phyloP scores from a whole-genome alignment of 208 protist species.

The Perkinsela sp. region DNA sequence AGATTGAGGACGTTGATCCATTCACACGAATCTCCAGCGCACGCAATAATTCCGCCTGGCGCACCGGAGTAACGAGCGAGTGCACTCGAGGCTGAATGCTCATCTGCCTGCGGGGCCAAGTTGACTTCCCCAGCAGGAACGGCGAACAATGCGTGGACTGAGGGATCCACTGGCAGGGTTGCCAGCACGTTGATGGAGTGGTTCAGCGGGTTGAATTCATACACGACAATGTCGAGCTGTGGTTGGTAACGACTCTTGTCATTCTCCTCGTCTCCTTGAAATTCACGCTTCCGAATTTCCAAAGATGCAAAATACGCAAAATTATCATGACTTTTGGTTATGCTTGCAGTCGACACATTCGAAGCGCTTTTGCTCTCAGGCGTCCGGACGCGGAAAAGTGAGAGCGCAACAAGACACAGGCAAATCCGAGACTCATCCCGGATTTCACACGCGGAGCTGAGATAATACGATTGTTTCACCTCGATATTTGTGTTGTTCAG shows the following conservation, averaged over 20 bases:
- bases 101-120: neutral
- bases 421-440: neutral
- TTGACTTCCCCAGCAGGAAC: neutral
- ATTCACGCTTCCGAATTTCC: neutral
- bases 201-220: neutral
- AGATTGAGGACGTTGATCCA: neutral
- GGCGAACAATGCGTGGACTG: neutral
- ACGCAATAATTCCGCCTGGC: neutral
- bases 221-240: neutral
- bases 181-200: neutral
- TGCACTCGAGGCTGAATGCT: neutral
- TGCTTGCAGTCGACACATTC: neutral
- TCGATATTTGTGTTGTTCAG: neutral
- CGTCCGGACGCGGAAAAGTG: neutral
- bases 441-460: neutral
- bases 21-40: neutral
- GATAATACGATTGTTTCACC: neutral
- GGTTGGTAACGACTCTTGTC: neutral
- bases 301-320: neutral
- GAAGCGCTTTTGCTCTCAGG: too few relatives aligned
- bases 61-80: neutral
- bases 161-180: neutral
- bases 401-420: neutral
- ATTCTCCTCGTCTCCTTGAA: neutral
- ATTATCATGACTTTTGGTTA: neutral